Base-by-base conservation (phyloP, 106 monocot species). In the Alisma plantagoaquatica region DNA sequence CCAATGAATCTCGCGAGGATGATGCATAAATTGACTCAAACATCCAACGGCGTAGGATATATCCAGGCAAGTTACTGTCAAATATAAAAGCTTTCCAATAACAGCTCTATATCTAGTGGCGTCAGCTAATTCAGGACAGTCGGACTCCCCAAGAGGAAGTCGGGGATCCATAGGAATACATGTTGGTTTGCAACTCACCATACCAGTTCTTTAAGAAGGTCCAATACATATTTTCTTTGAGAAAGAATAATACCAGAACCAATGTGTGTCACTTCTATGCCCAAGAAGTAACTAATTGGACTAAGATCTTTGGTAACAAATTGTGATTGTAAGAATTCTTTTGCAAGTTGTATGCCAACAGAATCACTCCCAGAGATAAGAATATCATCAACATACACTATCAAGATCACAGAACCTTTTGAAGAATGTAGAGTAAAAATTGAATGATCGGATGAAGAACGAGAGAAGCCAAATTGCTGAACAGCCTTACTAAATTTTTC, bases 251-350 rank as follows among this genome's bases (percentile, higher is more conserved):
- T 12, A 1, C 46, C 60, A 18, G 10, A 2, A 3, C 21, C 25
- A 10, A 7, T 19, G 4, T 22, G 27, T 15, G n/a, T 2, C 1
- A 60, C 23, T 18, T 60, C 60, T 6, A 47, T 22, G 9, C 60
- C 46, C 10, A 60, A 43, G 17, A 61, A 49, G 19, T 61, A 61
- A 2, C 1, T 32, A 1, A 22, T 1, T 0, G 11, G 3, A 3
- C 61, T 49, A 8, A 60, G 27, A 30, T 60, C 59, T 29, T 60
- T 47, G 21, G 43, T 30, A n/a, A 27, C 16, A 60, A 47, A 60
- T 4, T 19, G 16, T 1, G 27, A 2, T 1, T 46, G 28, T 8
- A 61, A 16, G 10, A 48, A 8, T 14, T 2, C 21, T 11, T 61
- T 61, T 21, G 29, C 16, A 2, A 27, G 10, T 24, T 31, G 1